Conservation (phyloP, 768 basidiomycete genomes). For the Lactarius sp. region DNA sequence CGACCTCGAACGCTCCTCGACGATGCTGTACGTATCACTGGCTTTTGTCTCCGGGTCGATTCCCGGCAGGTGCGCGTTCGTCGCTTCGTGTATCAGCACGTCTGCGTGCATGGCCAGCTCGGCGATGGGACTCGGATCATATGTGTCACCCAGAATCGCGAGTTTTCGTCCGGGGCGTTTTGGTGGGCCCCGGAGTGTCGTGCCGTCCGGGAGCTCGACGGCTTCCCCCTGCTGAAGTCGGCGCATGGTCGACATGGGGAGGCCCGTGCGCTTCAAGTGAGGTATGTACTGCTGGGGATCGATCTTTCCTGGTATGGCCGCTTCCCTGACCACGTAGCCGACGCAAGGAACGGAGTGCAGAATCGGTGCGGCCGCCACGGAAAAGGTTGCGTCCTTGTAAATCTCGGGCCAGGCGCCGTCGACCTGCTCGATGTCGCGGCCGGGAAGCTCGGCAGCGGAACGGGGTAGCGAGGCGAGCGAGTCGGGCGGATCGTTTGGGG, state of each 20-base stretch:
- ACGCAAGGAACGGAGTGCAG: constrained; percentile 76
- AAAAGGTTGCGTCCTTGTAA: constrained; percentile 49
- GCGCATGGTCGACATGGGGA: constrained; percentile 62
- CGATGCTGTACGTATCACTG: constrained; percentile 53
- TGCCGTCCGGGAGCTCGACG: constrained; percentile 66
- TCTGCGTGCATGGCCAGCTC: constrained; percentile 61
- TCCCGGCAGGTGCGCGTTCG: constrained; percentile 75
- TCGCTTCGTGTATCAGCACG: constrained; percentile 82
- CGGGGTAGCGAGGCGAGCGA: constrained; percentile 34
- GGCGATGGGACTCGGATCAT: constrained; percentile 65
- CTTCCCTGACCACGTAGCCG: constrained; percentile 71
- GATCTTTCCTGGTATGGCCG: constrained; percentile 71
- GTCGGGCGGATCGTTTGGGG: constrained; percentile 49
- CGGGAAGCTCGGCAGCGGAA: constrained; percentile 54
- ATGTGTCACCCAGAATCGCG: constrained; percentile 81
- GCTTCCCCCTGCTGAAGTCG: constrained; percentile 60
- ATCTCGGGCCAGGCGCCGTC: constrained; percentile 65
- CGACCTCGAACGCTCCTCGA: constrained; percentile 60
- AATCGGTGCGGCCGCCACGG: constrained; percentile 75
- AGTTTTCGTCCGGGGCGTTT: constrained; percentile 68
- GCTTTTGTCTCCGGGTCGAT: constrained; percentile 55
- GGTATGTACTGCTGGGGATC: constrained; percentile 63
- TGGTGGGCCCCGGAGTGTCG: constrained; percentile 60
- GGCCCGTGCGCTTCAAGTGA: constrained; percentile 62
- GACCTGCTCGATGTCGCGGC: constrained; percentile 56